Evolutionary conservation across 2,329 filamentous ascomycete genomes (phyloP), one percentile per base, ranked within the genome.

Genomic region (Xylaria sp.): DNA sequence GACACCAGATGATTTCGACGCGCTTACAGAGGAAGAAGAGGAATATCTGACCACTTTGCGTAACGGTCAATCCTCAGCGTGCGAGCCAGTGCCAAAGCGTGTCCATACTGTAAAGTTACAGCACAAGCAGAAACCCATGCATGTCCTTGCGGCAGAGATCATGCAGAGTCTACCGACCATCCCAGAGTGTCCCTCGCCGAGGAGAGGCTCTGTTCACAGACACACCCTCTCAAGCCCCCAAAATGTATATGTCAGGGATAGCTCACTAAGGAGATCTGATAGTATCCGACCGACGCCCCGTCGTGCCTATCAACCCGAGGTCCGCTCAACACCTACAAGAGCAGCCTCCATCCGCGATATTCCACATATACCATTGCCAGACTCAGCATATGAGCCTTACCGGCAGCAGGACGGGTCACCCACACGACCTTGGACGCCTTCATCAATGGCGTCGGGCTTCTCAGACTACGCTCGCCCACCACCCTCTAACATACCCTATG

Each of bases 381-480:
- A 91, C 66, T 81, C 84, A 1, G 83, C 87, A 4, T 92, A 90
- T 70, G 73, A 83, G 9, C 81, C 83, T 15, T 90, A 85, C 66
- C 81, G 81, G 35, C 78, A 79, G 38, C 75, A 79, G 57, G 80
- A 76, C 15, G 69, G 74, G 13, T 87, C 87, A 5, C 85, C 85
- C 0, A 83, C 83, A 1, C 79, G 86, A 58, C 81, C 85, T 1
- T 90, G 86, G 84, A 82, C 83, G 1, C 85, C 86, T 0, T 82
- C 62, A 2, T 62, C 82, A 15, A 78, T 79, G 61, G 73, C 75
- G 54, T 80, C 79, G 21, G 70, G 68, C 1, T 81, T 81, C 3
- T 79, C 80, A 31, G 91, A 93, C 63, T 92, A 90, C 76, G 76
- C 84, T 27, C 85, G 91, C 53, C 90, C 91, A 8, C 89, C 92